Percentiles rank a stretch among this genome's conserved stretches.
These are phyloP conservation scores for Penicillium sp. DNA, from an alignment of 2,329 filamentous ascomycete genomes.

Conservation along the genomic window DNA sequence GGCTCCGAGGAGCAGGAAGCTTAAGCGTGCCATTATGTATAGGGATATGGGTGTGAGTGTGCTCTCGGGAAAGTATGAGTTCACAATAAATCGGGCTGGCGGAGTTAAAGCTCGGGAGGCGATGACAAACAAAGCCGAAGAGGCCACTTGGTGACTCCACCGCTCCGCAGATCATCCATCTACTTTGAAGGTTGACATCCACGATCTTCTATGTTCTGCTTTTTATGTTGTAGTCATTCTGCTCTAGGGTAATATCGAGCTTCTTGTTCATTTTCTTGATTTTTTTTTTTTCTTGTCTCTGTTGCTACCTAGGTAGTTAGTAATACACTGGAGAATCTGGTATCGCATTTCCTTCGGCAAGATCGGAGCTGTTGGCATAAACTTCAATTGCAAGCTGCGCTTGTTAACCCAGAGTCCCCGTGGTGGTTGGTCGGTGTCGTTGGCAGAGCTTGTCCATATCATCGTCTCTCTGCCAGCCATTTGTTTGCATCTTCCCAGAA, in stretches of 20 bases:
- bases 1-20: constrained; percentile 45
- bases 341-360: constrained; percentile 3
- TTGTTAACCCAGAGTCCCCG: constrained; percentile 10
- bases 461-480: constrained; percentile 51
- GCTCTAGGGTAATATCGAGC: not conserved
- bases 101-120: constrained; percentile 7
- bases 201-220: not conserved
- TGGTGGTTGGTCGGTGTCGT: constrained; percentile 3
- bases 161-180: constrained; percentile 14
- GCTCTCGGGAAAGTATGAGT: not conserved
- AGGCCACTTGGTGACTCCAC: constrained; percentile 33
- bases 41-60: not conserved
- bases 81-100: not conserved
- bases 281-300: constrained; percentile 8
- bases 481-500: constrained; percentile 59
- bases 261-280: constrained; percentile 3
- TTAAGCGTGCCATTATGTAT: constrained; percentile 45
- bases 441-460: constrained; percentile 10
- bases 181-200: not conserved
- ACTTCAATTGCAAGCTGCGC: constrained; percentile 5
- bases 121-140: constrained; percentile 28
- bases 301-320: constrained; percentile 13
- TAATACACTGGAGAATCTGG: constrained; percentile 22
- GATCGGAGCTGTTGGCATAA: constrained; percentile 3
- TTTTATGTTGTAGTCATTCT: not conserved